A percentile compares a stretch with the other conserved stretches of the same genome.
These are phyloP conservation scores for Diaporthe sp. DNA, from an alignment of 2,329 filamentous ascomycete genomes.

Conservation along the genomic window DNA sequence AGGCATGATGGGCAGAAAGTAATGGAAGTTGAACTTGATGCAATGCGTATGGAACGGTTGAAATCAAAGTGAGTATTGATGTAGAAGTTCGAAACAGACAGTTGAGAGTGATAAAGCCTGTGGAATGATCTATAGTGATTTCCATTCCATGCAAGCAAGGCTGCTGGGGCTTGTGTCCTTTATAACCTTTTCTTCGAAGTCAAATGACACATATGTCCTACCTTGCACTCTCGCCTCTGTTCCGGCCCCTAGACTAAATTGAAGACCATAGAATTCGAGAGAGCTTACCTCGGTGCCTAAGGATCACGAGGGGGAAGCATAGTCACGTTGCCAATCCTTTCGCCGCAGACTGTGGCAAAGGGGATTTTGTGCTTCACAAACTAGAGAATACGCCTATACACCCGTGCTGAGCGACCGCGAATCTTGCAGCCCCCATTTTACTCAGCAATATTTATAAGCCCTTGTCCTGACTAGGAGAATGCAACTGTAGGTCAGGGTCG, in stretches of 20 bases:
- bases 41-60: too few relatives aligned
- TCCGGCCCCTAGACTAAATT: neutral
- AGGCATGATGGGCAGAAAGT: neutral
- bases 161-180: neutral
- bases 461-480: neutral
- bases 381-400: neutral
- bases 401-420: neutral
- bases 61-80: neutral
- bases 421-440: neutral
- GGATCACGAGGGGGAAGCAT: neutral
- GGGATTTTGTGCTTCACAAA: neutral
- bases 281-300: neutral
- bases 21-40: neutral
- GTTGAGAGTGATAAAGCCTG: neutral
- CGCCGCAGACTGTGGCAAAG: neutral
- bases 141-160: neutral
- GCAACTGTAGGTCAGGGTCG: neutral
- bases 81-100: neutral
- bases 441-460: neutral
- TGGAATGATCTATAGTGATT: neutral
- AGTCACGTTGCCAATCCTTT: constrained; percentile 12
- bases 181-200: neutral
- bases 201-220: neutral
- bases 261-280: neutral
- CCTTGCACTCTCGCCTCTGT: neutral